phyloP scores from a whole-genome alignment of 75 land plant genomes.

The Pinus albicaulis region DNA sequence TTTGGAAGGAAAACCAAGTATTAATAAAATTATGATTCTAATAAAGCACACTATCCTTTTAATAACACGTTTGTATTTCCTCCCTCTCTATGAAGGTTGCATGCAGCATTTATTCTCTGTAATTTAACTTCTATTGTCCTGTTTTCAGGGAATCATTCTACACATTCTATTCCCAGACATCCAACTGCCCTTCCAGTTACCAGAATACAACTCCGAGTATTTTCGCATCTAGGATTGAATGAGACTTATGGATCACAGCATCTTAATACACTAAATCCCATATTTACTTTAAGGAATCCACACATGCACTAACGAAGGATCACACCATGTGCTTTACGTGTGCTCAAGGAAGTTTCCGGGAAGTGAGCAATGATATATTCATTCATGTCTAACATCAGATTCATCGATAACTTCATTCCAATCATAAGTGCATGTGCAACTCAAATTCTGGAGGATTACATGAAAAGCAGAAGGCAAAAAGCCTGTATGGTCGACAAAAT shows the following conservation, averaged over 20 bases:
- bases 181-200: neutral
- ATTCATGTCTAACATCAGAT: neutral
- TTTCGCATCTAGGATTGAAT: neutral
- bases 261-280: neutral
- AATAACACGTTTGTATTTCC: neutral
- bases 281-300: neutral
- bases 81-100: neutral
- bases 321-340: neutral
- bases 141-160: neutral
- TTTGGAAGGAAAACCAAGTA: neutral
- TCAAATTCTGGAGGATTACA: constrained; percentile 4
- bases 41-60: neutral
- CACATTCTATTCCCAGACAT: neutral
- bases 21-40: neutral
- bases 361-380: neutral
- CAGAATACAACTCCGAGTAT: neutral
- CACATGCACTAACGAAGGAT: neutral
- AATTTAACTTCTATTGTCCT: neutral
- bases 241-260: neutral
- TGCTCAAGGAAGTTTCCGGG: neutral
- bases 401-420: neutral
- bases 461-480: neutral
- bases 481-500: neutral
- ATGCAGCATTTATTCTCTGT: neutral
- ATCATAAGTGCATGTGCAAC: neutral